Conservation (phyloP, 1,139 yeast species). For the Pichia sp. region DNA sequence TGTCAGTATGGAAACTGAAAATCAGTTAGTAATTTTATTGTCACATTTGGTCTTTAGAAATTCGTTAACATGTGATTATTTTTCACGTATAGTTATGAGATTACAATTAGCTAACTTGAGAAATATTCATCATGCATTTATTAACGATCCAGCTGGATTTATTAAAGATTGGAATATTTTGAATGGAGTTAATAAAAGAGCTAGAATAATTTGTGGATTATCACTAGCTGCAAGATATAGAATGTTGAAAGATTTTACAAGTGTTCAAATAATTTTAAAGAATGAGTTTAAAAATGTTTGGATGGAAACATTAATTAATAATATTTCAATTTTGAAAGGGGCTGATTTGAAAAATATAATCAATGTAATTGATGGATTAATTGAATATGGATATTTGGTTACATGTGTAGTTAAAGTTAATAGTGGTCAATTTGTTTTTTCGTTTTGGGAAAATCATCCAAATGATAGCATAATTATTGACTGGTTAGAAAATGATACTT, state of each 20-base stretch:
- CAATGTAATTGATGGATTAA: constrained; percentile 14
- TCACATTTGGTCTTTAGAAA: constrained; percentile 19
- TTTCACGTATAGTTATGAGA: constrained; percentile 18
- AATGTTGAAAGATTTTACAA: constrained; percentile 15
- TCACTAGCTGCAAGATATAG: constrained; percentile 22
- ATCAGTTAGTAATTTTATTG: constrained; percentile 14
- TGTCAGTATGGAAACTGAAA: background rate
- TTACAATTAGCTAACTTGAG: constrained; percentile 13
- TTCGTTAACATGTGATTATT: constrained; percentile 10
- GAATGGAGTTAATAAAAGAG: constrained; percentile 1
- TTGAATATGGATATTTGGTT: constrained; percentile 13
- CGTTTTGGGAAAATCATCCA: constrained; percentile 24
- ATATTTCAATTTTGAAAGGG: constrained; percentile 7
- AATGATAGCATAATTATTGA: constrained; percentile 14
- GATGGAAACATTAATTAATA: constrained; percentile 17
- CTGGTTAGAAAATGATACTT: constrained; percentile 9
- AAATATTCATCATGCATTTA: constrained; percentile 12
- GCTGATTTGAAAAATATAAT: constrained; percentile 20
- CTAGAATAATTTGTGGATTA: constrained; percentile 17
- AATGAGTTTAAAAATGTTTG: constrained; percentile 15
- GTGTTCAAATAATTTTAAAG: constrained; percentile 14
- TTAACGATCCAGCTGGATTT: constrained; percentile 10
- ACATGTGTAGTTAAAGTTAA: constrained; percentile 12
- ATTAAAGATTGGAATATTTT: constrained; percentile 8
- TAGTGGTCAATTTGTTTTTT: constrained; percentile 15